Evolutionary conservation across 2,329 filamentous ascomycete genomes (phyloP).

Genomic region (Geosmithia putterillii): DNA sequence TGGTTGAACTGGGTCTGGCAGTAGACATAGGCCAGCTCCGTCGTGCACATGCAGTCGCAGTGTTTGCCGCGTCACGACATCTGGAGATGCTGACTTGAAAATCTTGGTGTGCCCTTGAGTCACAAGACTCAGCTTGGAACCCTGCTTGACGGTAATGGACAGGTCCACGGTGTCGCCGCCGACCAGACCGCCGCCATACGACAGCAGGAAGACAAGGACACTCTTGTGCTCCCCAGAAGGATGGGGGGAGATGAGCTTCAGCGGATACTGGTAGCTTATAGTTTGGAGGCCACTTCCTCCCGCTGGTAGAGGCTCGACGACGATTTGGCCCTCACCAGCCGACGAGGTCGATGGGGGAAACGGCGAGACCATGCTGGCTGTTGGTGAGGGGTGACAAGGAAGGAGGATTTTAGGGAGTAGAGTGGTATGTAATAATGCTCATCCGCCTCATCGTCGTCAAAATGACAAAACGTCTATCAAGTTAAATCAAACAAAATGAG

Average conservation of each 20-base stretch:
- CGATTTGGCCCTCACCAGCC: constrained; percentile 68
- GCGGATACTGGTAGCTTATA: constrained; percentile 82
- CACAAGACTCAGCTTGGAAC: constrained; percentile 54
- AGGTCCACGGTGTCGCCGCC: constrained; percentile 75
- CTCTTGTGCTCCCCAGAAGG: constrained; percentile 52
- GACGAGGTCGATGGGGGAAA: constrained; percentile 63
- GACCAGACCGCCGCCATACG: constrained; percentile 88
- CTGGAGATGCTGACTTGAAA: constrained; percentile 60
- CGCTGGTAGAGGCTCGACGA: constrained; percentile 60
- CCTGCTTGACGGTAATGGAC: constrained; percentile 48
- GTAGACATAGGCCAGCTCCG: constrained; percentile 46
- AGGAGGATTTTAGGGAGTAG: not conserved
- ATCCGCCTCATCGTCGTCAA: not conserved
- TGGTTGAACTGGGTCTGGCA: constrained; percentile 90
- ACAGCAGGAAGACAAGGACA: constrained; percentile 77
- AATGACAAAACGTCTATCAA: not conserved
- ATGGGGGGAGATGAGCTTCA: constrained; percentile 81
- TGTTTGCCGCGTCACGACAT: constrained; percentile 44
- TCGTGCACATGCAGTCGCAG: constrained; percentile 37
- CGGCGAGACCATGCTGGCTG: constrained; percentile 44
- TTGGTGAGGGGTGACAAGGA: not conserved
- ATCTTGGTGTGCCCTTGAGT: constrained; percentile 86
- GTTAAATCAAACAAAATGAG: not conserved
- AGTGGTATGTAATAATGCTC: not conserved
- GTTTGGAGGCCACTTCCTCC: constrained; percentile 58